Evolutionary conservation across 2,329 filamentous ascomycete genomes (phyloP).

Genomic region (Scytalidium lignicola): DNA sequence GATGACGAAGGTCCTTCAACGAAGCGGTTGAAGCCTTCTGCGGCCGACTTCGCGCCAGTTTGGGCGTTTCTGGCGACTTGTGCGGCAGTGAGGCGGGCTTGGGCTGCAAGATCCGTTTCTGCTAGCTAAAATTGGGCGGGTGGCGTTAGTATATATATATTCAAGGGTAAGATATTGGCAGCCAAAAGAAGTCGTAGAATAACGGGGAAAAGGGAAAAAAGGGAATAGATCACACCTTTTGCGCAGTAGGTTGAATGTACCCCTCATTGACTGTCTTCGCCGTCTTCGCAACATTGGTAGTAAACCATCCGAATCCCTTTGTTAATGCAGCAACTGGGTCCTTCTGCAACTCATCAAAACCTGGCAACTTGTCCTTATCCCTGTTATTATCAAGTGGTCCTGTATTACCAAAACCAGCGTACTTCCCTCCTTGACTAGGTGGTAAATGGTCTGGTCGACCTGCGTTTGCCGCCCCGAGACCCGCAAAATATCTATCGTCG

Average conservation of each 20-base stretch:
- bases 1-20: slow-evolving; percentile 63
- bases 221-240: slow-evolving; percentile 57
- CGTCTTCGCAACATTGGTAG: slow-evolving; percentile 79
- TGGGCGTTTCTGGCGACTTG: slow-evolving; percentile 63
- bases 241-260: slow-evolving; percentile 88
- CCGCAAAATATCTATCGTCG: slow-evolving; percentile 87
- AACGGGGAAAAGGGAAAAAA: background rate
- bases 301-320: slow-evolving; percentile 94
- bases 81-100: slow-evolving; percentile 56
- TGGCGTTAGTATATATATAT: slow-evolving; percentile 18
- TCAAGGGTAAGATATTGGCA: background rate
- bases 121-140: slow-evolving; percentile 52
- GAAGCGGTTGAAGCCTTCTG: slow-evolving; percentile 78
- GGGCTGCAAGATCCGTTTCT: slow-evolving; percentile 70
- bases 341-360: slow-evolving; percentile 82
- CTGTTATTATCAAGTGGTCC: slow-evolving; percentile 46
- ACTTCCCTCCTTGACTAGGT: slow-evolving; percentile 90
- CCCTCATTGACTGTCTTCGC: slow-evolving; percentile 87
- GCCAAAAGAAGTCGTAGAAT: background rate
- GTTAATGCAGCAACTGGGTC: slow-evolving; percentile 84
- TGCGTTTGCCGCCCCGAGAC: slow-evolving; percentile 78
- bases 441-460: slow-evolving; percentile 66
- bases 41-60: slow-evolving; percentile 68
- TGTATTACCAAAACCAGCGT: slow-evolving; percentile 81
- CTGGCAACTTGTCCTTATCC: slow-evolving; percentile 48